A percentile compares a stretch with the other conserved stretches of the same genome.
Evolutionary conservation across 2,329 filamentous ascomycete species (phyloP).

Genomic region (Anisogramma anomala): DNA sequence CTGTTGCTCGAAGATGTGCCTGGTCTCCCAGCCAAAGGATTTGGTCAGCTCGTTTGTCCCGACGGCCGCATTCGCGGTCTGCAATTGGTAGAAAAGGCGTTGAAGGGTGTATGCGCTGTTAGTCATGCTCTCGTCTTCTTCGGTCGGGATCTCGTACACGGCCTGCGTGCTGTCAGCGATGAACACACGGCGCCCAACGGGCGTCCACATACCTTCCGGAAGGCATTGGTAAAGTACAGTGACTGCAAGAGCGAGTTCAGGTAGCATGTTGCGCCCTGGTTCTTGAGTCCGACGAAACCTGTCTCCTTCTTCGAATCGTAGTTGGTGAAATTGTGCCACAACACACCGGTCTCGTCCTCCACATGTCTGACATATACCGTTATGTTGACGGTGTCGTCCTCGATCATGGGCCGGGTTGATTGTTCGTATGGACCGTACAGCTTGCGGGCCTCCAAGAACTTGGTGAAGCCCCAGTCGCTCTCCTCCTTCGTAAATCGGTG

Average conservation of each 20-base stretch:
- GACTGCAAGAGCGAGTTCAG: conserved; percentile 77
- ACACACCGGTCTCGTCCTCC: conserved; percentile 75
- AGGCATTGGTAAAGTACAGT: conserved; percentile 79
- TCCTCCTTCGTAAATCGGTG: conserved; percentile 95
- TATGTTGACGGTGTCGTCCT: conserved; percentile 66
- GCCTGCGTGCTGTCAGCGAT: conserved; percentile 42
- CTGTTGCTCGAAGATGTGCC: conserved; percentile 97
- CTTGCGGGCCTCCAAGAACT: conserved; percentile 77
- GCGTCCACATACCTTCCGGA: conserved; percentile 59
- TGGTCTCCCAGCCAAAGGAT: conserved; percentile 96
- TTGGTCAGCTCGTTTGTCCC: conserved; percentile 87
- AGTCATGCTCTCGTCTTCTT: conserved; percentile 63
- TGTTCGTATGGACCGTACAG: conserved; percentile 77
- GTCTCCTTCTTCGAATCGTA: conserved; percentile 99
- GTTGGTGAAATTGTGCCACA: conserved; percentile 86
- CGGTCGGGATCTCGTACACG: conserved; percentile 93
- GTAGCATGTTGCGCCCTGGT: conserved; percentile 89
- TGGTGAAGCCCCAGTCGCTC: conserved; percentile 97
- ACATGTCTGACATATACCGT: conserved; percentile 74
- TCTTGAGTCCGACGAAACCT: conserved; percentile 90
- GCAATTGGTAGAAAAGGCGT: conserved; percentile 85
- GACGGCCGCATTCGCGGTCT: conserved; percentile 74
- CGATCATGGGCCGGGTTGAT: conserved; percentile 56
- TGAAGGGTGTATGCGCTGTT: conserved; percentile 94
- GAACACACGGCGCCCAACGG: conserved; percentile 2